These are phyloP conservation scores for Panellus pusillus DNA, from an alignment of 768 basidiomycete genomes.

Conservation along the genomic window DNA sequence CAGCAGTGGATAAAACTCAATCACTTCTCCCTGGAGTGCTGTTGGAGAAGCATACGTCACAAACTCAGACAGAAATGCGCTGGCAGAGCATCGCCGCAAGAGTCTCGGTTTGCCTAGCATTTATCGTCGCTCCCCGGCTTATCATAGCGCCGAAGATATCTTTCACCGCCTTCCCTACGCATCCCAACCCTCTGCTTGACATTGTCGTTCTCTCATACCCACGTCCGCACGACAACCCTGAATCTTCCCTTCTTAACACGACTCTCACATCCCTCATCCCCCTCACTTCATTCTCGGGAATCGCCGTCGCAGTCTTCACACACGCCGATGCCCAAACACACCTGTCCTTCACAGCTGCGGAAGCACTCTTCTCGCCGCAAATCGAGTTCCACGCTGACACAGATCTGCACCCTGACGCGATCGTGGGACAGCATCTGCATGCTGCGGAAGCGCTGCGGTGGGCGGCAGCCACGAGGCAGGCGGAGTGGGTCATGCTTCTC, in stretches of 20 bases:
- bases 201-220: conserved; percentile 43
- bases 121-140: neutral
- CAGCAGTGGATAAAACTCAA: neutral
- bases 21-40: conserved; percentile 1
- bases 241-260: conserved; percentile 31
- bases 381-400: conserved; percentile 29
- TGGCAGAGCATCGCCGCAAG: conserved; percentile 13
- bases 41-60: conserved; percentile 8
- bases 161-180: conserved; percentile 22
- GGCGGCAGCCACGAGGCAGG: conserved; percentile 29
- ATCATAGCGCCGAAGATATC: conserved; percentile 10
- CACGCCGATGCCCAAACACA: conserved; percentile 30
- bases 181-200: conserved; percentile 33
- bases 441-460: conserved; percentile 42
- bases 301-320: conserved; percentile 40
- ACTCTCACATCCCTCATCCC: conserved; percentile 41
- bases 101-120: conserved; percentile 21
- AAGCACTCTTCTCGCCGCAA: conserved; percentile 24
- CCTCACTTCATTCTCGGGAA: conserved; percentile 20
- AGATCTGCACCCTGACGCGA: conserved; percentile 31
- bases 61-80: conserved; percentile 7
- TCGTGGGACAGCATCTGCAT: conserved; percentile 39
- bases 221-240: conserved; percentile 32
- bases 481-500: conserved; percentile 44
- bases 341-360: conserved; percentile 31